Percentiles rank a stretch among this genome's conserved stretches.
Evolutionary conservation across 345 rosid genomes (phyloP).

Genomic region (Hibiscus tridactylites): DNA sequence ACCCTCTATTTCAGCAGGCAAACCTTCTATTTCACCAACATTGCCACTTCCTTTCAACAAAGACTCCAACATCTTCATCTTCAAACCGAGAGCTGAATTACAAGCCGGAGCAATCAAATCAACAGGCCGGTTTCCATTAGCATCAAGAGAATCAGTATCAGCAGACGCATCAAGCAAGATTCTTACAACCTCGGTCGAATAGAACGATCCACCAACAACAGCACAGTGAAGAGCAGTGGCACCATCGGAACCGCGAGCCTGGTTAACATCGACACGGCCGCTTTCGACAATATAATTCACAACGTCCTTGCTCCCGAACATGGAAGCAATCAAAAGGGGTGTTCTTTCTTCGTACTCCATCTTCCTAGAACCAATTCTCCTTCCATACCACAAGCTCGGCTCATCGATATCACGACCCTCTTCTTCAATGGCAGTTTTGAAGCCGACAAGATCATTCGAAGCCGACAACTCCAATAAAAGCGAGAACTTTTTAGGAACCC

Average conservation of each 20-base stretch:
- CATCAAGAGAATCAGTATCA: constrained; percentile 49
- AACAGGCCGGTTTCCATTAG: constrained; percentile 47
- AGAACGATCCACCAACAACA: constrained; percentile 53
- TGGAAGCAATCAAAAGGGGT: constrained; percentile 82
- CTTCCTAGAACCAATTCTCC: constrained; percentile 48
- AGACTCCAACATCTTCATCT: constrained; percentile 48
- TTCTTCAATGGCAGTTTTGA: constrained; percentile 45
- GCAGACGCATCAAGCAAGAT: constrained; percentile 58
- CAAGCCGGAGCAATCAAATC: constrained; percentile 41
- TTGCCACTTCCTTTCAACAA: constrained; percentile 33
- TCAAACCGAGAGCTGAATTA: constrained; percentile 29
- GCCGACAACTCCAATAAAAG: constrained; percentile 65
- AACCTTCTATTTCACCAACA: constrained; percentile 20
- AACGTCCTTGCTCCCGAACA: constrained; percentile 71
- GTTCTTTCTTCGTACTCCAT: constrained; percentile 76
- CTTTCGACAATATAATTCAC: constrained; percentile 41
- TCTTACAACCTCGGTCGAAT: constrained; percentile 50
- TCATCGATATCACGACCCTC: constrained; percentile 49
- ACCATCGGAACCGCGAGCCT: constrained; percentile 58
- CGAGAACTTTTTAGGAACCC: constrained; percentile 29
- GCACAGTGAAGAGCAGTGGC: constrained; percentile 87
- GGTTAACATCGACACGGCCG: constrained; percentile 52
- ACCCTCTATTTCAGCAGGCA: constrained; percentile 27
- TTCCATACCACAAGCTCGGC: constrained; percentile 68
- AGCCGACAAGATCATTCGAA: constrained; percentile 54